Percentiles rank a stretch among this genome's conserved stretches.
Conservation (phyloP, 2,329 filamentous ascomycete species). For the Aspergillus persii region DNA sequence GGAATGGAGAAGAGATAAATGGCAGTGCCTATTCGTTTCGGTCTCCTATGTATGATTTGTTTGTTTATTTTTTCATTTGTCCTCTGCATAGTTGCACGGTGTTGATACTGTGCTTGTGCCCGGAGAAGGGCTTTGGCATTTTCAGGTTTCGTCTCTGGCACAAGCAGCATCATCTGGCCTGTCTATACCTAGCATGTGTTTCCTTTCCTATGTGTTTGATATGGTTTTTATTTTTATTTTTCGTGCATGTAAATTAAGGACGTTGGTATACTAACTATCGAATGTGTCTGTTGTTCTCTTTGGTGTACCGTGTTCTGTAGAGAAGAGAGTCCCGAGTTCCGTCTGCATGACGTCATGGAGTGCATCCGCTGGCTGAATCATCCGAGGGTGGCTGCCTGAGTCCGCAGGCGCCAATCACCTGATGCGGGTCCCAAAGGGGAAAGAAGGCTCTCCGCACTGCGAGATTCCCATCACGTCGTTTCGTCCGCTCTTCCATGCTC, state of each 20-base stretch:
- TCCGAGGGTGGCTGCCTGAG: slow-evolving; percentile 1
- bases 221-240: neutral
- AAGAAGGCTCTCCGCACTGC: slow-evolving; percentile 10
- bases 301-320: neutral
- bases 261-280: slow-evolving; percentile 20
- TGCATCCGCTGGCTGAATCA: slow-evolving; percentile 8
- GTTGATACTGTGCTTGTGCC: slow-evolving; percentile 19
- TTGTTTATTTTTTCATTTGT: slow-evolving; percentile 16
- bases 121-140: slow-evolving; percentile 19
- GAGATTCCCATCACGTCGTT: slow-evolving; percentile 3
- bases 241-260: slow-evolving; percentile 25
- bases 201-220: neutral
- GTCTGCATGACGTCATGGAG: slow-evolving; percentile 10
- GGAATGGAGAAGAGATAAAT: slow-evolving; percentile 24
- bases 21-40: slow-evolving; percentile 24
- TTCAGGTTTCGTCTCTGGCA: slow-evolving; percentile 11
- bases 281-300: slow-evolving; percentile 1
- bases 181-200: slow-evolving; percentile 30
- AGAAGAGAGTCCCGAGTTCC: too few relatives aligned
- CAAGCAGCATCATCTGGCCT: slow-evolving; percentile 14
- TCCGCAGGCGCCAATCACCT: slow-evolving; percentile 15
- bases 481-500: slow-evolving; percentile 7
- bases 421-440: slow-evolving; percentile 13
- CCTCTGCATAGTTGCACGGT: slow-evolving; percentile 12
- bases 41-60: slow-evolving; percentile 28